Conservation (phyloP, 441 rosid species). For the Arabidopsis hybrid region DNA sequence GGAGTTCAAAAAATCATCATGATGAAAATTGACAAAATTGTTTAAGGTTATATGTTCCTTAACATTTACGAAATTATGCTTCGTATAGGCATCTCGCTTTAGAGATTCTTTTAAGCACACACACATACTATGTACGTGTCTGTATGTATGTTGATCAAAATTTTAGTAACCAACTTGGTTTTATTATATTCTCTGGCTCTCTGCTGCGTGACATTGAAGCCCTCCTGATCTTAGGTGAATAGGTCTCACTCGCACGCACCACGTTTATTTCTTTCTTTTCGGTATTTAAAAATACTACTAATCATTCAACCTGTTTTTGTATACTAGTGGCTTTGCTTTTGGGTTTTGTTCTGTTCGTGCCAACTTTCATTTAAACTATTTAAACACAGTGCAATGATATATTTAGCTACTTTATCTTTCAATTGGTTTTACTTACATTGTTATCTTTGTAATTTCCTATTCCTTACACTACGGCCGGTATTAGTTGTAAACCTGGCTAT, state of each 20-base stretch:
- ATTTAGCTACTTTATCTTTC: not conserved
- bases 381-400: not conserved
- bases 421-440: not conserved
- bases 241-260: not conserved
- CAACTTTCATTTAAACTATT: constrained; percentile 12
- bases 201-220: constrained; percentile 5
- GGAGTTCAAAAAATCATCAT: not conserved
- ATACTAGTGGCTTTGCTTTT: constrained; percentile 29
- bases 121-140: not conserved
- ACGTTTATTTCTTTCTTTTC: not conserved
- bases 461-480: not conserved
- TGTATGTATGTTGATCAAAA: not conserved
- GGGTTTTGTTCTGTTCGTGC: constrained; percentile 1
- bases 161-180: not conserved
- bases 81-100: constrained; percentile 6
- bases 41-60: not conserved
- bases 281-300: constrained; percentile 1
- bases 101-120: not conserved
- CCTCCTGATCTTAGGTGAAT: constrained; percentile 12
- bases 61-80: constrained; percentile 12
- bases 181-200: not conserved
- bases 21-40: not conserved
- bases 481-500: not conserved
- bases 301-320: constrained; percentile 1
- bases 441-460: not conserved